Base-by-base conservation (phyloP, 805 yeast species). In the Candida ipomoeae region DNA sequence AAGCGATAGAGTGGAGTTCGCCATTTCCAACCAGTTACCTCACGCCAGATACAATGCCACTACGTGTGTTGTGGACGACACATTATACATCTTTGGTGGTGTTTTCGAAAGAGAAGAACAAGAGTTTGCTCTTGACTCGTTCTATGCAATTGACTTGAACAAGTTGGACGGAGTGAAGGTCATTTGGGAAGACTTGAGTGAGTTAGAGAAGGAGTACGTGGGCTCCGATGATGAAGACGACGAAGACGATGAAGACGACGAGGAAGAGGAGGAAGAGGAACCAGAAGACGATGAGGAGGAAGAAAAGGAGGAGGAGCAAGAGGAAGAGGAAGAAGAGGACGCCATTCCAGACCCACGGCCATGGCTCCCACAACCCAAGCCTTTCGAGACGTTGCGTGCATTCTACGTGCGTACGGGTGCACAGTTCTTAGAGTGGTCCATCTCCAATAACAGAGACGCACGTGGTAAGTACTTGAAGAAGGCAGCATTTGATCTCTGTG, bases 361-460 rank as follows among this genome's bases (percentile, higher is more conserved):
- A 15, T 92, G 96, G 96, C 77, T 92, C 49, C 97, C 98, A 44
- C 97, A 91, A 65, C 99, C 99, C 34, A 90, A 91, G 62, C 85
- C 96, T 6, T 94, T 92, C 61, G 98, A 92, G 70, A 71, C 81
- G 2, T 73, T 92, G 53, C 82, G 96, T 58, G 84, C 81, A 2
- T 92, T 92, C 70, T 92, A 94, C 66, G 72, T 85, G 20, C 84
- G 96, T 62, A 83, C 96, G 1, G 95, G 96, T 51, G 84, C 92
- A 5, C 81, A 82, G 26, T 92, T 92, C 69, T 77, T 92, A 59
- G 89, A 89, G 64, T 92, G 98, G 97, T 89, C 96, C 1, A 87
- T 90, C 56, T 85, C 94, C 4, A 87, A 85, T 63, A 87, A 89
- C 59, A 79, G 87, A 58, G 91, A 87, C 51, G 84, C 89, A 13